Evolutionary conservation across 805 yeast genomes (phyloP), one percentile per base, ranked within the genome.

Genomic region (Jamesozyma hellenica): DNA sequence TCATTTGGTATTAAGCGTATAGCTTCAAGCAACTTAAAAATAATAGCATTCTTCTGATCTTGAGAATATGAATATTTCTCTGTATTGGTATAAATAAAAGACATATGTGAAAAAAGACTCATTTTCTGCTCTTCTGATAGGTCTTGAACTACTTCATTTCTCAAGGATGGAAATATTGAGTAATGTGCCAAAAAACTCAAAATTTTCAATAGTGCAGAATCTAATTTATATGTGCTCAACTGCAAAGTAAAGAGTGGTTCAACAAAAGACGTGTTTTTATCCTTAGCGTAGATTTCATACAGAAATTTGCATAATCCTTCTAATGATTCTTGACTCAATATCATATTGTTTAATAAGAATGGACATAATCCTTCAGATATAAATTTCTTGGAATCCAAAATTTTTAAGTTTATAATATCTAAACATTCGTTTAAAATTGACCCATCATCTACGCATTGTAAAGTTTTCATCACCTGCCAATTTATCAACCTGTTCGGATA

Each of bases 401-500:
- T 33, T 1, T 40, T 23, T 13, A 36, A n/a, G 14, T 46, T 48
- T n/a, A 50, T 17, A 13, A 39, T 26, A 15, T 25, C 32, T 14
- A 46, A 16, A 12, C 42, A 36, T 17, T 34, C 38, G 1, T 13
- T 32, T 8, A 50, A n/a, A n/a, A 48, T 25, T 4, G 28, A 25
- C 31, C 44, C 51, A 31, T 49, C 44, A 8, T 21, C 30, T 16
- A 36, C 42, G 8, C 14, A 13, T n/a, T 41, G 37, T 10, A 50
- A 17, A 31, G 49, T 31, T 14, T 32, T 17, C 28, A 42, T 35
- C 10, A 43, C 23, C 29, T 43, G 44, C 14, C 17, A 4, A 34
- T 49, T 45, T 13, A 47, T 47, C 4, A 46, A 26, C 3, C 17
- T 8, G 19, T 41, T 42, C 4, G 46, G 37, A 41, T 47, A 46